Evolutionary conservation across 345 rosid genomes (phyloP).

Genomic region (Boechera retrofracta): DNA sequence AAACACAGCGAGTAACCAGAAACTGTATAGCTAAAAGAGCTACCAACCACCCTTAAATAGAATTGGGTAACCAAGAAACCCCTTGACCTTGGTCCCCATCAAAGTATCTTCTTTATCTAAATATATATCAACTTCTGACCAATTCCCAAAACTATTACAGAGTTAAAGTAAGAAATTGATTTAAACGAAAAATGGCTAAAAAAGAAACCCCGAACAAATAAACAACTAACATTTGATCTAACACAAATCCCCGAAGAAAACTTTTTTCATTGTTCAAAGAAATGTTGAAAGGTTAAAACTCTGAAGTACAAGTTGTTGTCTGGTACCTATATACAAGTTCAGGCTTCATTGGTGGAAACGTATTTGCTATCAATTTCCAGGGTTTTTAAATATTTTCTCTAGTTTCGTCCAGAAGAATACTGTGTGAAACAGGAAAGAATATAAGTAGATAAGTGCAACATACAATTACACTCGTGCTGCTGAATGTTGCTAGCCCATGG

Average conservation of each 20-base stretch:
- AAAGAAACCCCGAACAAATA: conserved; percentile 12
- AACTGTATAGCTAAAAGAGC: conserved; percentile 9
- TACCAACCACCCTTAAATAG: conserved; percentile 18
- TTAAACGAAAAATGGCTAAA: conserved; percentile 22
- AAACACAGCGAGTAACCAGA: conserved; percentile 6
- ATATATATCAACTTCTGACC: conserved; percentile 20
- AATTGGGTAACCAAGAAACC: conserved; percentile 23
- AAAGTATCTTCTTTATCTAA: conserved; percentile 8
- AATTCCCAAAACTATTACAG: conserved; percentile 25
- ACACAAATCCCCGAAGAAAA: neutral
- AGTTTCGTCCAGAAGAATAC: conserved; percentile 14
- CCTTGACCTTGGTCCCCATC: conserved; percentile 15
- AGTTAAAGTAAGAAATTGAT: neutral
- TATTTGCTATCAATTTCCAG: conserved; percentile 15
- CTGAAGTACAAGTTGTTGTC: conserved; percentile 2
- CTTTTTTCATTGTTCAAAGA: conserved; percentile 6
- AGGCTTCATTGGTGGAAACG: conserved; percentile 20
- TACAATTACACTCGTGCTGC: conserved; percentile 70
- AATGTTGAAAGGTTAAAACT: neutral
- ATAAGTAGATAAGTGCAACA: conserved; percentile 50
- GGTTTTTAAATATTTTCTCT: conserved; percentile 11
- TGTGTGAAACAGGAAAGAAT: conserved; percentile 27
- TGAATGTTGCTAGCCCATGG: conserved; percentile 81
- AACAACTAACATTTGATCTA: conserved; percentile 27
- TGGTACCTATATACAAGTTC: conserved; percentile 22